phyloP scores from a whole-genome alignment of 2,329 filamentous ascomycete species.

The Fusarium paranaense region DNA sequence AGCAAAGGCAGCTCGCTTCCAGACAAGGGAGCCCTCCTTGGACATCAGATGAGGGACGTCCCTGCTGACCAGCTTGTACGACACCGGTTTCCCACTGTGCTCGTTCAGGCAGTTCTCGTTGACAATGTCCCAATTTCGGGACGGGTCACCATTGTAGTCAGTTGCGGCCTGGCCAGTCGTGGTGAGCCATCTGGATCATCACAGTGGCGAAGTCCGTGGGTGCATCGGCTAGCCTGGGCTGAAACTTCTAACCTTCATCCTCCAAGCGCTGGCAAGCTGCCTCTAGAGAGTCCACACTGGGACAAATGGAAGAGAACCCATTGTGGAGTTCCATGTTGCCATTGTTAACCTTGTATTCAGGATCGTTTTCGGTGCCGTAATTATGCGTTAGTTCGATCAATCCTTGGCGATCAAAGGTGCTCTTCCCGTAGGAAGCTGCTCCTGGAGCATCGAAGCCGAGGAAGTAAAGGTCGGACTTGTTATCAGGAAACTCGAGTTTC shows the following conservation, averaged over 20 bases:
- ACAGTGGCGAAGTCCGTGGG: neutral
- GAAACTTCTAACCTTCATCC: neutral
- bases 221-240: neutral
- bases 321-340: constrained; percentile 89
- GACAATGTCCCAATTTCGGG: constrained; percentile 89
- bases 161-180: constrained; percentile 77
- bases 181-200: constrained; percentile 56
- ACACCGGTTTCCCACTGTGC: constrained; percentile 84
- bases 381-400: constrained; percentile 87
- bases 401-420: constrained; percentile 84
- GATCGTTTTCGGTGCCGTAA: constrained; percentile 90
- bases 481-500: constrained; percentile 84
- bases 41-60: constrained; percentile 84
- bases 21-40: constrained; percentile 83
- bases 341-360: constrained; percentile 82
- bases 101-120: constrained; percentile 86
- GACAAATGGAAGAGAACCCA: constrained; percentile 87
- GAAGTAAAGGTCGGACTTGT: constrained; percentile 96
- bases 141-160: constrained; percentile 84
- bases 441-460: constrained; percentile 85
- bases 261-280: neutral
- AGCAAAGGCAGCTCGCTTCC: constrained; percentile 90
- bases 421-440: constrained; percentile 77
- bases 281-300: neutral
- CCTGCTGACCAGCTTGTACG: constrained; percentile 90